Evolutionary conservation across 371 early-diverging fungal species (phyloP).

Genomic region (Rhizopus microsporus): DNA sequence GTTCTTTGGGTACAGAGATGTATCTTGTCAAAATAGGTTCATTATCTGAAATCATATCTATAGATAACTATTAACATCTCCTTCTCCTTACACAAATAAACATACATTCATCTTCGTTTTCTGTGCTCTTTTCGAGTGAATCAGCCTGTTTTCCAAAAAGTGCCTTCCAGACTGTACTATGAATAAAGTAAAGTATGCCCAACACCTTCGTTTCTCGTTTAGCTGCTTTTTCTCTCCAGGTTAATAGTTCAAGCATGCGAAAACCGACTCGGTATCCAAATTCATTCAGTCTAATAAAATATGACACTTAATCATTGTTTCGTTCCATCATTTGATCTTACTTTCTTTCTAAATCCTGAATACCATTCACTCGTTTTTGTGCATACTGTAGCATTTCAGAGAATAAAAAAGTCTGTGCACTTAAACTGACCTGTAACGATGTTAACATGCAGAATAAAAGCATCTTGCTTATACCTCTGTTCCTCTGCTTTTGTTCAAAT

Average conservation of each 20-base stretch:
- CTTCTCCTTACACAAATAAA: not conserved
- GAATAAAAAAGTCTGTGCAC: conserved; percentile 89
- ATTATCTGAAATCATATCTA: conserved; percentile 97
- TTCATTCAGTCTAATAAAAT: conserved; percentile 71
- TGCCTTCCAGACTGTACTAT: conserved; percentile 89
- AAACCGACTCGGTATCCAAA: conserved; percentile 93
- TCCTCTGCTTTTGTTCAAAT: conserved; percentile 63
- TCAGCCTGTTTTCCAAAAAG: conserved; percentile 95
- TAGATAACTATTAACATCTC: not conserved
- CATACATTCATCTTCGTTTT: conserved; percentile 93
- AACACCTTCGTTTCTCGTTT: conserved; percentile 89
- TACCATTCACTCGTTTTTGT: conserved; percentile 90
- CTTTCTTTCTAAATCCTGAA: conserved; percentile 94
- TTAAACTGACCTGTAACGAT: conserved; percentile 69
- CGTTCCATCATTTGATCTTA: conserved; percentile 23
- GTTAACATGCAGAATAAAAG: not conserved
- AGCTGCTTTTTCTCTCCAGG: conserved; percentile 83
- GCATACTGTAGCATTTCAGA: conserved; percentile 95
- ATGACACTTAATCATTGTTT: not conserved
- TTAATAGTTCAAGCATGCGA: conserved; percentile 80
- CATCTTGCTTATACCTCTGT: conserved; percentile 51
- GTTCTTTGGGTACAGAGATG: conserved; percentile 92
- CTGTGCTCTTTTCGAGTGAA: conserved; percentile 91
- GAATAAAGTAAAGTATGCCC: conserved; percentile 86
- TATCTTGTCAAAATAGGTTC: conserved; percentile 86